These are phyloP conservation scores for Paralagenidium karlingii DNA, from an alignment of 352 stramenopile genomes.

Conservation along the genomic window DNA sequence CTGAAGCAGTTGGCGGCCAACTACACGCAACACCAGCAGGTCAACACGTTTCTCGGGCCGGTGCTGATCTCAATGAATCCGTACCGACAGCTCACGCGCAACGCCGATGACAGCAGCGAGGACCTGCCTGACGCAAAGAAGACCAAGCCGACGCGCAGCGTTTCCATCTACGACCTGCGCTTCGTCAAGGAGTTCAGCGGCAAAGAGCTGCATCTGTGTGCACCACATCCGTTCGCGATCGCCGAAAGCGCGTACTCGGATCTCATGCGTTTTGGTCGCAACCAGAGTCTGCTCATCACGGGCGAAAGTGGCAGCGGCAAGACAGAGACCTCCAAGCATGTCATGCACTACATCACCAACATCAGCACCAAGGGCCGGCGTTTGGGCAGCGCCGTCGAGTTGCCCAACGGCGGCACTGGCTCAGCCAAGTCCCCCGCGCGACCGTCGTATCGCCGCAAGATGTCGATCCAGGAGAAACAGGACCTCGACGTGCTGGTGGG, in stretches of 20 bases:
- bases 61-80: slow-evolving; percentile 87
- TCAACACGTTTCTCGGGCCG: slow-evolving; percentile 87
- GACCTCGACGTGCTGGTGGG: slow-evolving; percentile 50
- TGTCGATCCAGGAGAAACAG: slow-evolving; percentile 65
- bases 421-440: too few species aligned
- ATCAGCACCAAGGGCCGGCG: slow-evolving; percentile 49
- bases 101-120: slow-evolving; percentile 24
- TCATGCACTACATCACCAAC: slow-evolving; percentile 90
- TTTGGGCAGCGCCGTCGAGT: neutral
- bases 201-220: slow-evolving; percentile 68
- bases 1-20: slow-evolving; percentile 64
- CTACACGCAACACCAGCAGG: slow-evolving; percentile 68
- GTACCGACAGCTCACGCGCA: slow-evolving; percentile 60
- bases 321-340: slow-evolving; percentile 94
- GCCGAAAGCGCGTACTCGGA: slow-evolving; percentile 81
- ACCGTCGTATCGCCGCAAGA: slow-evolving; percentile 53
- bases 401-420: too few species aligned
- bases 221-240: slow-evolving; percentile 77
- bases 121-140: neutral
- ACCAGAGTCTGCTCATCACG: slow-evolving; percentile 82
- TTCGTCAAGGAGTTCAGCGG: slow-evolving; percentile 70
- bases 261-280: slow-evolving; percentile 77
- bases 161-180: slow-evolving; percentile 63
- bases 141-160: slow-evolving; percentile 7
- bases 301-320: slow-evolving; percentile 85